Conservation (phyloP, 2,329 filamentous ascomycete species). For the Amauroascus verrucosus region DNA sequence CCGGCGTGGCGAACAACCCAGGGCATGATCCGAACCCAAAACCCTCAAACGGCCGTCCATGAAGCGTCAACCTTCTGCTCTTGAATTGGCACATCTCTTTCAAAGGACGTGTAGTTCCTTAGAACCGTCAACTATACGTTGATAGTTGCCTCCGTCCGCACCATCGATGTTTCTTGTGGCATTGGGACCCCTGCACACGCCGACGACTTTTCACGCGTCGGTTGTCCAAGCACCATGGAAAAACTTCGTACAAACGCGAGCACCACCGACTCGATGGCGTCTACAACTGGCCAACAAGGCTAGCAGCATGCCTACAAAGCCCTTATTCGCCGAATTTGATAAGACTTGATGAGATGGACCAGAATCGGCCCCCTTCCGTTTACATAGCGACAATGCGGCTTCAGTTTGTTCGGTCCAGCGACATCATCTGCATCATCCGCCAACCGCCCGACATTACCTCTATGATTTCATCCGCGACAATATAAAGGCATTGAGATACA, state of each 20-base stretch:
- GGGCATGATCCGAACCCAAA: not conserved
- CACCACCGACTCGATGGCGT: not conserved
- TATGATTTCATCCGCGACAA: not conserved
- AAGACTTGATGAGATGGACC: constrained; percentile 6
- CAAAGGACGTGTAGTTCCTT: too few species aligned
- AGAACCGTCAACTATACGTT: too few species aligned
- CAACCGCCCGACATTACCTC: not conserved
- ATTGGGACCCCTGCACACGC: too few species aligned
- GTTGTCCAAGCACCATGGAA: too few species aligned
- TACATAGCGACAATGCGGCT: constrained; percentile 4
- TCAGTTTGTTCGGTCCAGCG: not conserved
- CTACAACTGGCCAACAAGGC: constrained; percentile 5
- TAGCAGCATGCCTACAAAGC: constrained; percentile 6
- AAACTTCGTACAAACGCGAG: not conserved
- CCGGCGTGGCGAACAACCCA: not conserved
- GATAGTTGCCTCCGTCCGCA: too few species aligned
- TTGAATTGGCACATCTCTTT: not conserved
- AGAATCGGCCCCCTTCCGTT: not conserved
- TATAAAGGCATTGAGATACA: constrained; percentile 3
- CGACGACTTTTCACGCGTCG: too few species aligned
- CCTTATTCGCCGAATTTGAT: constrained; percentile 1
- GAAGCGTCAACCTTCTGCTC: not conserved
- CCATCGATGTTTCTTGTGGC: too few species aligned
- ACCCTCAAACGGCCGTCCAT: not conserved
- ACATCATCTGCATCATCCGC: not conserved